Base-by-base conservation (phyloP, 768 basidiomycete species). In the Russula sp. region DNA sequence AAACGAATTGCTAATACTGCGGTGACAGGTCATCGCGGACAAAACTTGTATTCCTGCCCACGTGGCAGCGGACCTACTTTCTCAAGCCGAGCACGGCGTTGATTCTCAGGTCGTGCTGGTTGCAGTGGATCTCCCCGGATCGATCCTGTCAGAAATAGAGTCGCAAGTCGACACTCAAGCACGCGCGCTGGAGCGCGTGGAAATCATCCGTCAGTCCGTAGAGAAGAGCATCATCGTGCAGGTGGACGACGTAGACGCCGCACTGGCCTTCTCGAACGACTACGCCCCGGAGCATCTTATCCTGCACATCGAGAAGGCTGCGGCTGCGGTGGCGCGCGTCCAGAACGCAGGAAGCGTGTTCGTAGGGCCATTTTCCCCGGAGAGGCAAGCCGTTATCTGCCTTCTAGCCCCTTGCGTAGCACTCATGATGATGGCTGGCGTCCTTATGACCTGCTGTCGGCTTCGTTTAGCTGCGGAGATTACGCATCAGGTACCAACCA, bases 401-500 rank as follows among this genome's bases (percentile, higher is more conserved):
- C 16, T 16, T 37, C 55, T 14, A 45, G 5, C 6, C 8, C 53
- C 47, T 31, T 40, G 14, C 20, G 20, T 16, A 16, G 52, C 16
- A 18, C 50, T 48, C 6, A 60, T 14, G 18, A 13, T 55, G 44
- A 57, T 57, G 22, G 63, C 64, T 59, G 51, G 64, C 56, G 6
- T 5, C 22, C 32, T 39, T 44, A 11, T 55, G 53, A 54, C 48
- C 44, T 42, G 32, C 48, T 20, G 27, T 59, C 31, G 37, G 64
- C 6, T 49, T 55, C 39, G 10, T 42, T 52, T 68, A 98, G 96
- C 68, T 98, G 94, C 74, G 97, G 97, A 35, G 97, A 99, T 74
- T 99, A 98, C 70, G 96, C 96, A 6, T 98, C 96, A 0, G 97
- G 97, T 20, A 98, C 97, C 8, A 99, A 99, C 74, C 97, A 99